These are phyloP conservation scores for Dendryphion nanum DNA, from an alignment of 2,329 filamentous ascomycete genomes.

Conservation along the genomic window DNA sequence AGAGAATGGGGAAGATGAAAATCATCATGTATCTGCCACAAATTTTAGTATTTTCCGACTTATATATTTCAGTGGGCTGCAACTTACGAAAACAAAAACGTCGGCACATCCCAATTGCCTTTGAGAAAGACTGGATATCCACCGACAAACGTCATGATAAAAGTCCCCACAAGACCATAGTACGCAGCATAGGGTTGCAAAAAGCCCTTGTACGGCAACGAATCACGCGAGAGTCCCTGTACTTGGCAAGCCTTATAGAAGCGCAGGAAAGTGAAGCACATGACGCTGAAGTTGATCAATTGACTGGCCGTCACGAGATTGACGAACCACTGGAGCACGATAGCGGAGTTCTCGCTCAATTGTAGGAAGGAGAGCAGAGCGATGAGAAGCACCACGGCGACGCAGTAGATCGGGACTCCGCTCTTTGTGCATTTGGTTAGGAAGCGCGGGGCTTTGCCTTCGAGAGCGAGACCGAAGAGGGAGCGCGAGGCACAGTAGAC, in stretches of 20 bases:
- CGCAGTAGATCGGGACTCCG: constrained; percentile 73
- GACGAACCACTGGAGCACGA: constrained; percentile 74
- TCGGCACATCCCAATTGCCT: constrained; percentile 63
- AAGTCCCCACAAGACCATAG: constrained; percentile 61
- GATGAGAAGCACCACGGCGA: constrained; percentile 64
- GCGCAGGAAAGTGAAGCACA: constrained; percentile 68
- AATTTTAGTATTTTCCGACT: constrained; percentile 3
- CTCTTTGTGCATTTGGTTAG: constrained; percentile 58
- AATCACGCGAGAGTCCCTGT: constrained; percentile 66
- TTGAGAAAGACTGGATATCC: constrained; percentile 76
- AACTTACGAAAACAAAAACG: constrained; percentile 69
- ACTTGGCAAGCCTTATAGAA: constrained; percentile 68
- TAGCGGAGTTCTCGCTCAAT: constrained; percentile 64
- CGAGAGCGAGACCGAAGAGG: constrained; percentile 54
- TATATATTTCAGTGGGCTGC: background rate
- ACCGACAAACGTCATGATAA: constrained; percentile 71
- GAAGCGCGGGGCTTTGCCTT: constrained; percentile 54
- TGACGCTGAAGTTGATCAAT: constrained; percentile 47
- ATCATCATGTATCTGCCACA: constrained; percentile 64
- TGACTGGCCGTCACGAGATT: constrained; percentile 72
- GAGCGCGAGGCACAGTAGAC: constrained; percentile 56
- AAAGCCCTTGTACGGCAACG: constrained; percentile 67
- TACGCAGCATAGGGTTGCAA: constrained; percentile 72
- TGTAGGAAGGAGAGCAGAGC: constrained; percentile 73
- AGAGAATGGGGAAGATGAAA: constrained; percentile 67